Base-by-base conservation (phyloP, 139 green algal genomes). In the Coelastrella sp. region DNA sequence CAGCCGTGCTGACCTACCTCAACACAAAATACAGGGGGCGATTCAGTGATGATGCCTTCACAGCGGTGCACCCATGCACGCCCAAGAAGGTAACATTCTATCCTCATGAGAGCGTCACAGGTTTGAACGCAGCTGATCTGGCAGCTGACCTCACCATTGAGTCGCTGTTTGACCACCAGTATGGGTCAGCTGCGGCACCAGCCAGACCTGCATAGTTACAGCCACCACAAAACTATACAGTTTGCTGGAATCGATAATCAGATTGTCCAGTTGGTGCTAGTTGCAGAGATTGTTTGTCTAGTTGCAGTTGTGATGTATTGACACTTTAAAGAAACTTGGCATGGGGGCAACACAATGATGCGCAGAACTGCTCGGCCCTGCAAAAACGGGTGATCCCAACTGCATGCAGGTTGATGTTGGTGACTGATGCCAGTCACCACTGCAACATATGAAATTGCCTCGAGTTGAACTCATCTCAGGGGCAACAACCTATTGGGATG, bases 61-160 rank as follows among this genome's bases (percentile, higher is more conserved):
- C 68, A 9, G 68, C 68, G 7, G 20, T 96, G 88, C 79, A 93
- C 88, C 93, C 94, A 0, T 95, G 93, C 92, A 58, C 91, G 82
- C 82, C 90, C 8, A 60, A 78, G 24, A 65, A 60, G 0, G 10
- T 96, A 9, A 49, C 58, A 0, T 96, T 95, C 85, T 88, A 81
- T 17, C 84, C 84, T 6, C 35, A 88, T 14, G 25, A 19, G 7
- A 74, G 85, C 22, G 59, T 74, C 7, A 17, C 14, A 24, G 14
- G 19, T 27, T 7, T 90, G 8, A 76, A 56, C 9, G 11, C 74
- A 17, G 73, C 15, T 12, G 63, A 84, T 8, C 74, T 90, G 15
- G 25, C 14, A 17, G 85, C 84, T 25, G 84, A 68, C 15, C 68
- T 88, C 35, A 70, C 9, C 10, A 68, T 57, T 57, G 84, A 88